Conservation (phyloP, 1,284 basidiomycete genomes). For the Trametes hirsuta region DNA sequence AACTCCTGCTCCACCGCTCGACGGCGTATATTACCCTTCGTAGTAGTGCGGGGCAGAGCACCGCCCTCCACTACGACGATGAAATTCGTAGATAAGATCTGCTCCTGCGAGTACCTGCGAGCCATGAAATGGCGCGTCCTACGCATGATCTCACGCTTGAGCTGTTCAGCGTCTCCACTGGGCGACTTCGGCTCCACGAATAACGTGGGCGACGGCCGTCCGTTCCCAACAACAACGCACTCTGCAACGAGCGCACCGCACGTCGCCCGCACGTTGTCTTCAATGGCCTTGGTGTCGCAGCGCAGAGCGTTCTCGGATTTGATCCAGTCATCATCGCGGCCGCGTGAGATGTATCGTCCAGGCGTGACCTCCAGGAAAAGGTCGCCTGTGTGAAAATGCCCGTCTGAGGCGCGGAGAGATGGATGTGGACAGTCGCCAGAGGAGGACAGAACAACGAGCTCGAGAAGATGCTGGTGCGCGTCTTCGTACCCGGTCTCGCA, state of each 20-base stretch:
- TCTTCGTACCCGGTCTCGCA: conserved; percentile 51
- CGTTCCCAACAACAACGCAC: conserved; percentile 68
- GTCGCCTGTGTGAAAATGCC: conserved; percentile 77
- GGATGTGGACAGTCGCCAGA: conserved; percentile 70
- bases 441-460: conserved; percentile 64
- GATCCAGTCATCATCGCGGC: conserved; percentile 78
- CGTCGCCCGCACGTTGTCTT: conserved; percentile 63
- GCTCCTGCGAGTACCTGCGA: conserved; percentile 69
- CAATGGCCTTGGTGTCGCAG: conserved; percentile 76
- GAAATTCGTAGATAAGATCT: conserved; percentile 55
- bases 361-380: conserved; percentile 63
- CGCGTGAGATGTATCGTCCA: conserved; percentile 61
- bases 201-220: conserved; percentile 65
- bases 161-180: conserved; percentile 34
- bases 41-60: conserved; percentile 65
- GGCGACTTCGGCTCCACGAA: conserved; percentile 55
- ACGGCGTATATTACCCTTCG: conserved; percentile 72
- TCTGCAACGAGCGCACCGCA: conserved; percentile 59
- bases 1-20: conserved; percentile 63
- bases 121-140: conserved; percentile 65
- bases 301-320: conserved; percentile 74
- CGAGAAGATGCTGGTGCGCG: conserved; percentile 52
- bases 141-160: conserved; percentile 65
- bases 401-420: conserved; percentile 58
- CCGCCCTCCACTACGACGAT: conserved; percentile 60